Conservation (phyloP, 2,329 filamentous ascomycete genomes). For the Tetracladium maxilliforme region DNA sequence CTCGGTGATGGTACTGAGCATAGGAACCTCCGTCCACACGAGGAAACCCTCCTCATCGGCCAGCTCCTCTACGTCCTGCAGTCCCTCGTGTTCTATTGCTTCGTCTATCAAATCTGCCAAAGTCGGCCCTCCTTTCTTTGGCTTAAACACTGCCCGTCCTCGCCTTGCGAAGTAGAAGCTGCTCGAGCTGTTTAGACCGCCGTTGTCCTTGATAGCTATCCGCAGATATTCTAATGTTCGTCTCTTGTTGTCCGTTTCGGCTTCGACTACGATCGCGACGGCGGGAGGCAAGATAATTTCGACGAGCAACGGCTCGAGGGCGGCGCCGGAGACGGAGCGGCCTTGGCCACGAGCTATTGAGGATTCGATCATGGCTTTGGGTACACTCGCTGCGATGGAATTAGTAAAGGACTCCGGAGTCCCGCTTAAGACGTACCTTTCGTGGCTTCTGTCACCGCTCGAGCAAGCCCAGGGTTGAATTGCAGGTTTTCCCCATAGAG, state of each 20-base stretch:
- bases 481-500: no score
- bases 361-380: constrained; percentile 70
- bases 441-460: constrained; percentile 5
- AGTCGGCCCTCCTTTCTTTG: constrained; percentile 28
- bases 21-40: constrained; percentile 53
- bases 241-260: constrained; percentile 69
- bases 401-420: constrained; percentile 2
- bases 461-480: no score
- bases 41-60: constrained; percentile 57
- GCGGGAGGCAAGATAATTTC: constrained; percentile 69
- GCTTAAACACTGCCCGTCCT: constrained; percentile 58
- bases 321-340: constrained; percentile 55
- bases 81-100: constrained; percentile 75
- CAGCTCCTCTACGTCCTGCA: constrained; percentile 49
- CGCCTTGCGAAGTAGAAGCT: constrained; percentile 75
- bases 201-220: constrained; percentile 52
- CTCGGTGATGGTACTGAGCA: constrained; percentile 49
- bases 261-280: constrained; percentile 69
- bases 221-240: constrained; percentile 63
- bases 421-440: constrained; percentile 3
- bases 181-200: constrained; percentile 58
- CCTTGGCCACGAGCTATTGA: constrained; percentile 86
- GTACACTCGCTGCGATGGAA: constrained; percentile 40
- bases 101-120: constrained; percentile 63
- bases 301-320: constrained; percentile 63